A percentile compares a stretch with the other conserved stretches of the same genome.
Evolutionary conservation across 305 asterid genomes (phyloP).

Genomic region (Caryopteris hybrid): DNA sequence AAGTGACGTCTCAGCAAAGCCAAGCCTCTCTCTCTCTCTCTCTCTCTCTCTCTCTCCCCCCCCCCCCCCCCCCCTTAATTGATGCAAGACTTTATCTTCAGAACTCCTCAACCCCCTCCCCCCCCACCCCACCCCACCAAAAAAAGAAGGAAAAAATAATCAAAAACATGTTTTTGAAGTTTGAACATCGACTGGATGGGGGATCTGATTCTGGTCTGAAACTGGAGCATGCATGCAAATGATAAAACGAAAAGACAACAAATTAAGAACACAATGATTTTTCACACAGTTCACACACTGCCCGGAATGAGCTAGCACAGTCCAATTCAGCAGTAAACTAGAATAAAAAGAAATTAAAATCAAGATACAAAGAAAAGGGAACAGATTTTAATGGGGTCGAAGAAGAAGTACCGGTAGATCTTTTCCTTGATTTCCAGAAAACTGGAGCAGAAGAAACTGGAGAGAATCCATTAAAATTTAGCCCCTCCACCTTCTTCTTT

Average conservation of each 20-base stretch:
- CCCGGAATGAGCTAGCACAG: not conserved
- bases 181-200: not conserved
- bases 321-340: not conserved
- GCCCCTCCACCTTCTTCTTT: conserved; percentile 32
- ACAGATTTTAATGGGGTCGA: not conserved
- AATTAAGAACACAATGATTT: not conserved
- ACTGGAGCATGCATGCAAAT: conserved; percentile 20
- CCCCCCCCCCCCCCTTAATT: not conserved
- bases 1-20: conserved; percentile 35
- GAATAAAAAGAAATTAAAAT: not conserved
- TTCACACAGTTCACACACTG: not conserved
- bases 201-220: not conserved
- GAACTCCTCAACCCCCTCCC: not conserved
- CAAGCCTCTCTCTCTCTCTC: conserved; percentile 5
- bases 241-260: not conserved
- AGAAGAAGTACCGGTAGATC: conserved; percentile 40
- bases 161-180: not conserved
- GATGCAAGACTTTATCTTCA: conserved; percentile 1
- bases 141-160: not conserved
- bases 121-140: not conserved
- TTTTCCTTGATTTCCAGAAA: conserved; percentile 79
- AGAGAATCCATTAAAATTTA: conserved; percentile 45
- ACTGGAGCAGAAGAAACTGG: conserved; percentile 68
- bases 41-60: not conserved
- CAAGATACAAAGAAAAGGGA: not conserved